These are phyloP conservation scores for Trichoderma koningii DNA, from an alignment of 2,329 filamentous ascomycete genomes.

Conservation along the genomic window DNA sequence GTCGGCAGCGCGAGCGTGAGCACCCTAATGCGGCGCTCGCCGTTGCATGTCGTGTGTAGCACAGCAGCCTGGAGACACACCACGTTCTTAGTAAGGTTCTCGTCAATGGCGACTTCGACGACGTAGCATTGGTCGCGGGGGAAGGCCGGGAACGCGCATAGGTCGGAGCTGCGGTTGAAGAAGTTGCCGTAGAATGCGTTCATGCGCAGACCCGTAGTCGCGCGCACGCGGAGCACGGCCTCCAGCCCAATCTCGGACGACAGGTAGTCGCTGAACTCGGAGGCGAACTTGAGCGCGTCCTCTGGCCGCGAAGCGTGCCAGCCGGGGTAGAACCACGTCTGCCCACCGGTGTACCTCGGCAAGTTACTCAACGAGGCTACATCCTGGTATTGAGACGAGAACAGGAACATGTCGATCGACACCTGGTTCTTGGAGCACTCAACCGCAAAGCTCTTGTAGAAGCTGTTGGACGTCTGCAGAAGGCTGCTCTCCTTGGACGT, in stretches of 20 bases:
- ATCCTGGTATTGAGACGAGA: conserved; percentile 94
- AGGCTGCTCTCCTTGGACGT: conserved; percentile 88
- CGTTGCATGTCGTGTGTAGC: conserved; percentile 95
- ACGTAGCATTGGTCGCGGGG: conserved; percentile 97
- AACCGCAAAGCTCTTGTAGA: conserved; percentile 98
- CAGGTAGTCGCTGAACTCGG: conserved; percentile 95
- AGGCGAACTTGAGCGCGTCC: conserved; percentile 96
- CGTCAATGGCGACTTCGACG: conserved; percentile 96
- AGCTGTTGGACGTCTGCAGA: conserved; percentile 89
- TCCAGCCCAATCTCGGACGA: conserved; percentile 95
- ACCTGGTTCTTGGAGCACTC: conserved; percentile 99
- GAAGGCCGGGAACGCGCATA: conserved; percentile 97
- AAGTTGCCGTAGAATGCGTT: conserved; percentile 99
- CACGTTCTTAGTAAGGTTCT: conserved; percentile 86
- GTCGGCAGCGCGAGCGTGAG: conserved; percentile 92
- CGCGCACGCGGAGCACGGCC: conserved; percentile 91
- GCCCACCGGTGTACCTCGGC: conserved; percentile 92
- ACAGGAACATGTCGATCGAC: conserved; percentile 97
- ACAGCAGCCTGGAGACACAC: conserved; percentile 94
- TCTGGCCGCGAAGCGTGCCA: conserved; percentile 95
- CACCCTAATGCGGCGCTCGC: conserved; percentile 91
- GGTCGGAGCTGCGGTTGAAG: conserved; percentile 96
- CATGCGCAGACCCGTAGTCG: conserved; percentile 92
- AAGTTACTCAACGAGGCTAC: conserved; percentile 95
- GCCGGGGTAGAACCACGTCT: conserved; percentile 97